Base-by-base conservation (phyloP, 176 grass and related monocot genomes). In the Secale cereale region DNA sequence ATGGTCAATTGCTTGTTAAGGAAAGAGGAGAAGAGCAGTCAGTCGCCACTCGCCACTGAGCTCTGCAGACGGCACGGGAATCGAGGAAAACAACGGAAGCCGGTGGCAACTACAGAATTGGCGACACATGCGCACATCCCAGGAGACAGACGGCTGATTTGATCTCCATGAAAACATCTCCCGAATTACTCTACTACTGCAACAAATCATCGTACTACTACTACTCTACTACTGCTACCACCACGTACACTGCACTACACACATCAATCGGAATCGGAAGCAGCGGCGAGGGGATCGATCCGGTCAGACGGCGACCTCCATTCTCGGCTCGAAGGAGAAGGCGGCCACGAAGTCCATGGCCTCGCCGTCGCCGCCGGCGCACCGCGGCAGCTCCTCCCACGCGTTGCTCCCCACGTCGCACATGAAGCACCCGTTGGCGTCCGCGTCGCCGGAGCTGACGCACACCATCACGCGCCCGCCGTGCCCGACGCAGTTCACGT, bases 261-360 rank as follows among this genome's bases (percentile, higher is more conserved):
- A 85, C 78, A 86, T 60, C 13, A 81, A 59, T 13, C 7, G 20
- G 16, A 81, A 59, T 13, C 7, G 20, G 16, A 67, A 67, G 5
- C 28, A 19, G 7, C 17, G 64, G 6, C 31, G 16, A 22, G 4
- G 4, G 19, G 4, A 37, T 32, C n/a, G 4, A 37, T 32, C n/a
- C 14, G 10, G 22, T 74, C 83, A 96, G 26, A 92, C 90, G 85
- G 83, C 35, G 56, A 83, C 92, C 79, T 99, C 97, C 26, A 96
- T 77, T 80, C 97, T 92, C 22, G 97, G 97, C 79, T 99, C 97
- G 60, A 96, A 99, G 26, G 91, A 89, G 91, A 99, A 87, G 22
- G 92, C 89, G 69, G 94, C 89, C 70, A 94, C 86, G 82, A 94
- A 99, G 79, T 89, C 94, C 81, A 80, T 83, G 84, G 37, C 65